A percentile compares a stretch with the other conserved stretches of the same genome.
Conservation (phyloP, 108 stramenopile species). For the Fragilaria crotonensis region DNA sequence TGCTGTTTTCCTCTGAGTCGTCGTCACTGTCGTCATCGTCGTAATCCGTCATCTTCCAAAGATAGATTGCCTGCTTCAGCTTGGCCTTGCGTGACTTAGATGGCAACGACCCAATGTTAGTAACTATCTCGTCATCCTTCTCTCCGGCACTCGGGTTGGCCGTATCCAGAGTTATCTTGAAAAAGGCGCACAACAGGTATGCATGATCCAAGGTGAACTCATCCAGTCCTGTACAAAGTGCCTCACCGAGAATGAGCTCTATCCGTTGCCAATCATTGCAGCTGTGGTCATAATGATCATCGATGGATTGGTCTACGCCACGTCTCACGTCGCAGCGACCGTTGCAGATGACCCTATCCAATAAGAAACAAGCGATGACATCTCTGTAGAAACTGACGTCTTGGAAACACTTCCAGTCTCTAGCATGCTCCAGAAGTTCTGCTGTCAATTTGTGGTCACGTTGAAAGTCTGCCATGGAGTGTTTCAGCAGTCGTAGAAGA, state of each 20-base stretch:
- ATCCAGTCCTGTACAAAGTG: slow-evolving; percentile 8
- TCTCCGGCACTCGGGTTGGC: not conserved
- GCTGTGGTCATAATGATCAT: slow-evolving; percentile 6
- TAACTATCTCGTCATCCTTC: not conserved
- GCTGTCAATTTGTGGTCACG: slow-evolving; percentile 34
- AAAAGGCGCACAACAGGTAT: slow-evolving; percentile 24
- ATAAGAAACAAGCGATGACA: slow-evolving; percentile 23
- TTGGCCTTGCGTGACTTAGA: not conserved
- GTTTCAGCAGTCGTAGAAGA: slow-evolving; percentile 34
- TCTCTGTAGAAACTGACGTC: slow-evolving; percentile 22
- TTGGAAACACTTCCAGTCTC: slow-evolving; percentile 22
- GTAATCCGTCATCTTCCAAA: slow-evolving; percentile 3
- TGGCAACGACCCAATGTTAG: not conserved
- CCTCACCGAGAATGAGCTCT: slow-evolving; percentile 35
- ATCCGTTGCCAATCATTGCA: slow-evolving; percentile 9
- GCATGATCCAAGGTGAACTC: slow-evolving; percentile 31
- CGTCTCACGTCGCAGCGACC: slow-evolving; percentile 16
- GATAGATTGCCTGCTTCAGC: slow-evolving; percentile 5
- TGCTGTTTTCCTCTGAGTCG: not conserved
- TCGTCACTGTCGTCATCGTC: slow-evolving; percentile 8
- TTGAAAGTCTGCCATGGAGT: slow-evolving; percentile 43
- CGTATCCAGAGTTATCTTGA: slow-evolving; percentile 2
- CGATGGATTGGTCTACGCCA: not conserved
- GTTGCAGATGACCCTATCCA: slow-evolving; percentile 31
- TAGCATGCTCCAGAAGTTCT: slow-evolving; percentile 19